Percentiles rank a stretch among this genome's conserved stretches.
These are phyloP conservation scores for Patellifolia procumbens DNA, from an alignment of 179 eudicot genomes.

Conservation along the genomic window DNA sequence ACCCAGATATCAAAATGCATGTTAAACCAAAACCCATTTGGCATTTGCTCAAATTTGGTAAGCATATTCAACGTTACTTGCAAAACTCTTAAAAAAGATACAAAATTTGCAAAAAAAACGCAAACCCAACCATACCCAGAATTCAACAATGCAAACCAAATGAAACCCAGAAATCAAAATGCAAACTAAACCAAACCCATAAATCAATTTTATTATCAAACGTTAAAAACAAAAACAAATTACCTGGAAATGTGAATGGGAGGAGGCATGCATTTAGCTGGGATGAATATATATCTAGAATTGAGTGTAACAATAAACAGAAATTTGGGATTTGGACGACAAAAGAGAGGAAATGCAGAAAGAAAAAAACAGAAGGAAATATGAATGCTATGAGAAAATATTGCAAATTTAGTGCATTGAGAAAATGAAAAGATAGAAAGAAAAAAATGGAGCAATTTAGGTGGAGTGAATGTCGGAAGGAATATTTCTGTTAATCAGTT, in stretches of 20 bases:
- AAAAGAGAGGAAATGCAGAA: not conserved
- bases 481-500: too few species aligned
- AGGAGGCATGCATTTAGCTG: conserved; percentile 27
- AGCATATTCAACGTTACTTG: not conserved
- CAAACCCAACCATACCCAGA: too few species aligned
- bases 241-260: conserved; percentile 26
- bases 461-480: too few species aligned
- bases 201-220: not conserved
- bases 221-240: not conserved
- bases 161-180: conserved; percentile 1
- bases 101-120: too few species aligned
- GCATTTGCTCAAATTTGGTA: not conserved
- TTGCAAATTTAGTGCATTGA: conserved; percentile 2
- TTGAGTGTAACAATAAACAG: not conserved
- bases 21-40: not conserved
- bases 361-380: not conserved
- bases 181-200: not conserved
- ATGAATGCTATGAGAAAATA: not conserved
- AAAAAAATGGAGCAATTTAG: not conserved
- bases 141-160: too few species aligned
- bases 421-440: not conserved
- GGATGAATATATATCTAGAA: not conserved
- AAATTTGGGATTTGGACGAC: not conserved
- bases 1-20: conserved; percentile 4
- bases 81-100: not conserved